Evolutionary conservation across 169 alveolate species (phyloP).

Genomic region (Plasmodium vivax): DNA sequence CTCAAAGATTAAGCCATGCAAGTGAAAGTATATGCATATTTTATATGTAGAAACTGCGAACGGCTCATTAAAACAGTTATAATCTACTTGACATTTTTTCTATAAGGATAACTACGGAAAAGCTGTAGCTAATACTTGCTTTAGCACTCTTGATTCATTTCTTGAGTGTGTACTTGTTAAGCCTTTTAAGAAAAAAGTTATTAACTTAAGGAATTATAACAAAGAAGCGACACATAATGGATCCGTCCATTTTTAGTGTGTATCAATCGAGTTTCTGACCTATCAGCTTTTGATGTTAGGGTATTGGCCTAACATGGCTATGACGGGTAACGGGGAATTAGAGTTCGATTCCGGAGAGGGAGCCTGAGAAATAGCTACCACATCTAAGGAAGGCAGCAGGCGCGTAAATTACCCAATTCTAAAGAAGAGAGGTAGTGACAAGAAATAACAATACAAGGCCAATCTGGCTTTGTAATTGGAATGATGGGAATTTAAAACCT

Average conservation of each 20-base stretch:
- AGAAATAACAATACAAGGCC: constrained; percentile 92
- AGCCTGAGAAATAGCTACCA: constrained; percentile 93
- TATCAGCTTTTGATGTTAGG: constrained; percentile 88
- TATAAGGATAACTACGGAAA: constrained; percentile 77
- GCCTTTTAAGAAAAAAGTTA: constrained; percentile 34
- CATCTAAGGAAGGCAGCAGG: constrained; percentile 97
- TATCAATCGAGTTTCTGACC: constrained; percentile 74
- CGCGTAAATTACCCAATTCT: constrained; percentile 96
- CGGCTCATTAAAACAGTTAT: too few relatives aligned
- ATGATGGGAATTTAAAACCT: constrained; percentile 90
- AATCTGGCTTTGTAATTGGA: constrained; percentile 89
- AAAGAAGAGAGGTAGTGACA: constrained; percentile 96
- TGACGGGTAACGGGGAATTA: constrained; percentile 95
- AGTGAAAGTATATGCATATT: constrained; percentile 88
- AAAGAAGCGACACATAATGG: constrained; percentile 74
- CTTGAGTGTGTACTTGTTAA: constrained; percentile 37
- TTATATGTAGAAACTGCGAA: not conserved
- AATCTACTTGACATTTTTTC: too few relatives aligned
- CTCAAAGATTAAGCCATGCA: constrained; percentile 96
- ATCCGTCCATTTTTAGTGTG: constrained; percentile 21
- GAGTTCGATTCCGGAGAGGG: constrained; percentile 97
- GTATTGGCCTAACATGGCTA: constrained; percentile 94
- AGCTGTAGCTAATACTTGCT: constrained; percentile 77
- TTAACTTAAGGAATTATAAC: constrained; percentile 69
- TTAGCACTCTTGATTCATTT: not conserved